Percentiles rank a stretch among this genome's conserved stretches.
Conservation (phyloP, 768 basidiomycete species). For the Suillus brevipes region DNA sequence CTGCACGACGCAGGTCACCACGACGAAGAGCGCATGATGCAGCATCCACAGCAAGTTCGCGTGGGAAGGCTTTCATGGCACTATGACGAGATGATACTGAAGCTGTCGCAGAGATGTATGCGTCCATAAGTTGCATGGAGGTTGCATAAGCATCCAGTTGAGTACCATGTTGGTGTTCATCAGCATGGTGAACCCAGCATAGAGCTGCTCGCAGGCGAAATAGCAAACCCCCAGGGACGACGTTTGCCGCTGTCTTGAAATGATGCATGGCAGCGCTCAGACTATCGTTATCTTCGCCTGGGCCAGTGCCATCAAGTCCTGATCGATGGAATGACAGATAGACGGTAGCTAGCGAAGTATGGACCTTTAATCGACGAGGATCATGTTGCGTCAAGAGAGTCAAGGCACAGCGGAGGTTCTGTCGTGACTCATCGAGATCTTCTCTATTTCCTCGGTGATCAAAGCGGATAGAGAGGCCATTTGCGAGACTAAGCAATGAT, state of each 20-base stretch:
- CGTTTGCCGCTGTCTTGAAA: neutral
- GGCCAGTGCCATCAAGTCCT: neutral
- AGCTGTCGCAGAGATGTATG: neutral
- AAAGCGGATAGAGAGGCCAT: too few species aligned
- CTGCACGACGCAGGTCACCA: neutral
- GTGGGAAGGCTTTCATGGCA: neutral
- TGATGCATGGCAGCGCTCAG: neutral
- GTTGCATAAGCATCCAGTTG: neutral
- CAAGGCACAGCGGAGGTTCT: neutral
- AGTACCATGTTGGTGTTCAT: neutral
- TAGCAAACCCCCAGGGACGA: neutral
- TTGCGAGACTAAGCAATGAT: too few species aligned
- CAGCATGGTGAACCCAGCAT: neutral
- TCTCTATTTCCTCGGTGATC: too few species aligned
- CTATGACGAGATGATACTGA: neutral
- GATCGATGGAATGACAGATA: neutral
- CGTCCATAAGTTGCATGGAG: neutral
- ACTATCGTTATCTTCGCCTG: neutral
- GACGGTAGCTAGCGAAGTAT: neutral
- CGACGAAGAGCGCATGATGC: neutral
- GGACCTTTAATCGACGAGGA: neutral
- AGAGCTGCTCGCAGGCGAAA: neutral
- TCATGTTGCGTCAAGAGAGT: neutral
- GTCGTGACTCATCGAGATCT: neutral
- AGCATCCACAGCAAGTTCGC: neutral